Evolutionary conservation across 2,329 filamentous ascomycete species (phyloP).

Genomic region (Ophiostoma populinum): DNA sequence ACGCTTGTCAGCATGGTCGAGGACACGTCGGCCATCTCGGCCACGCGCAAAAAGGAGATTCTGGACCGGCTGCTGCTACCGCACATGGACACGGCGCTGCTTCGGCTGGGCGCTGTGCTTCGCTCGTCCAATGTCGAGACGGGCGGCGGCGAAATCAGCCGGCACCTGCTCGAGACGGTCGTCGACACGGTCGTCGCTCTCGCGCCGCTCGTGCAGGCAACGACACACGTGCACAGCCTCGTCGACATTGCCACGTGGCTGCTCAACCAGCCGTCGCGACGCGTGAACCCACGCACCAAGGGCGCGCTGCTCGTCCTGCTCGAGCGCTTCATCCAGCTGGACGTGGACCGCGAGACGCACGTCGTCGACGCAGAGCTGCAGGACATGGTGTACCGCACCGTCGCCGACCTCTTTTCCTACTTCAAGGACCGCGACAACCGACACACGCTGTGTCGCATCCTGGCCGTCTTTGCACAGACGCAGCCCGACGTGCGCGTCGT

Average conservation of each 20-base stretch:
- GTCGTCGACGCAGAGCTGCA: constrained; percentile 29
- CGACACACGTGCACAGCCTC: constrained; percentile 56
- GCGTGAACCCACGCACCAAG: constrained; percentile 72
- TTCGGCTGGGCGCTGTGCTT: constrained; percentile 6
- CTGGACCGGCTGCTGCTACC: constrained; percentile 37
- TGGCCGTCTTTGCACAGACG: constrained; percentile 47
- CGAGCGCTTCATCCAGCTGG: constrained; percentile 59
- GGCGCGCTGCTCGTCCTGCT: constrained; percentile 63
- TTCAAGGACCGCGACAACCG: constrained; percentile 72
- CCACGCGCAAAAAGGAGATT: constrained; percentile 17
- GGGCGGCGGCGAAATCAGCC: constrained; percentile 41
- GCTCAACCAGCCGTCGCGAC: constrained; percentile 66
- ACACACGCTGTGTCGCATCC: constrained; percentile 52
- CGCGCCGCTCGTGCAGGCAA: constrained; percentile 49
- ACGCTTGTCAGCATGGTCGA: constrained; percentile 29
- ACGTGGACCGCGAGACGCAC: constrained; percentile 30
- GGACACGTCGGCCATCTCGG: constrained; percentile 22
- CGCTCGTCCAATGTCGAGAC: constrained; percentile 21
- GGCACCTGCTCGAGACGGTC: constrained; percentile 60
- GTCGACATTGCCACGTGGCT: constrained; percentile 67
- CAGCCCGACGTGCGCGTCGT: constrained; percentile 38
- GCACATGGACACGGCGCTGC: constrained; percentile 40
- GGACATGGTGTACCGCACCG: constrained; percentile 50
- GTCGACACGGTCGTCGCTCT: constrained; percentile 66
- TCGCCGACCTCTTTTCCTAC: constrained; percentile 74